Conservation (phyloP, 176 grass and related monocot species). For the Carex scoparia region DNA sequence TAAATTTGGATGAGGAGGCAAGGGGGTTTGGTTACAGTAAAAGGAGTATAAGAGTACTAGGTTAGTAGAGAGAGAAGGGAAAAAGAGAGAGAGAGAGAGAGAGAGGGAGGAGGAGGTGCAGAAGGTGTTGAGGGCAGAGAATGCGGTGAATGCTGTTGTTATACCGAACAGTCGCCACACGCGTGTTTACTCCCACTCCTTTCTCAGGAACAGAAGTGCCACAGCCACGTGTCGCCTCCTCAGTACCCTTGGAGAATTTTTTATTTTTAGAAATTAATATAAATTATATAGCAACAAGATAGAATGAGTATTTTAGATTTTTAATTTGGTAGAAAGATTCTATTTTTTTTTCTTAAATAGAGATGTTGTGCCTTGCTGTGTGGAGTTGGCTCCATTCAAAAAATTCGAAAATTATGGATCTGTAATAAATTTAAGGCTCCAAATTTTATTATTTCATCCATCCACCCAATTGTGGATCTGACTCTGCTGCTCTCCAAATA, state of each 20-base stretch:
- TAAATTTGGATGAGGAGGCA: slow-evolving; percentile 2
- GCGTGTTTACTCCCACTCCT: background rate
- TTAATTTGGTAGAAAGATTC: no score
- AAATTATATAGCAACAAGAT: no score
- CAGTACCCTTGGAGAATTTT: background rate
- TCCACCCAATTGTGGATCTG: no score
- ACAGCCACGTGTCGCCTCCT: slow-evolving; percentile 12
- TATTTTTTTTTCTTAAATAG: no score
- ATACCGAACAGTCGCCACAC: slow-evolving; percentile 36
- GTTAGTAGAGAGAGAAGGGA: background rate
- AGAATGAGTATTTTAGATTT: no score
- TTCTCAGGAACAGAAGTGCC: background rate
- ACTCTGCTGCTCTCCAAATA: no score
- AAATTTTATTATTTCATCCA: no score
- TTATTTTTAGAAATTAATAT: no score
- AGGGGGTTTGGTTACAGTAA: background rate
- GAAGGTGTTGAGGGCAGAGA: slow-evolving; percentile 55
- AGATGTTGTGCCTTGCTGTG: no score
- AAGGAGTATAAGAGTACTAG: background rate
- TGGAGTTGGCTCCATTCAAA: no score
- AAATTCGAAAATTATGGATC: no score
- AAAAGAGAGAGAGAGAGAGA: background rate
- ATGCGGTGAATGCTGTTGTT: slow-evolving; percentile 50
- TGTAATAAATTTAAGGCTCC: no score
- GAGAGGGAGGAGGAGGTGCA: slow-evolving; percentile 33